Evolutionary conservation across 495 filamentous ascomycete genomes (phyloP), one percentile per base, ranked within the genome.

Genomic region (Rusavskia elegans): DNA sequence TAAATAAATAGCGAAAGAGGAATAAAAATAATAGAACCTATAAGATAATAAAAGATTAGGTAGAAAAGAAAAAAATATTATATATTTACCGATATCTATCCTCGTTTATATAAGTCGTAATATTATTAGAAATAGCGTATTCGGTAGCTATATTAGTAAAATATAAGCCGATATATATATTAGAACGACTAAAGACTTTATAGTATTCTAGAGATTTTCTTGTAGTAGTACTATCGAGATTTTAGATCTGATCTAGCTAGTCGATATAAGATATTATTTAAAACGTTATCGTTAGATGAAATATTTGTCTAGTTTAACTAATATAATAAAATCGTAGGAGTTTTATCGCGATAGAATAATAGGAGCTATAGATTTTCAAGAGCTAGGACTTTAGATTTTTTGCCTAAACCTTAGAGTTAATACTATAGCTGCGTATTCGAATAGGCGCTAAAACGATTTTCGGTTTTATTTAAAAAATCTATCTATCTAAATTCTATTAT

Each of bases 121-220:
- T 49, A 45, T 62, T 62, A 14, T 60, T 59, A 9, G 42, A 57
- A 19, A 48, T 35, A n/a, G 23, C 9, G 19, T 48, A 48, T 48
- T 13, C 7, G 13, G 23, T 17, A 27, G 23, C 11, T 4, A 29
- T 29, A 29, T 29, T 48, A 20, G 5, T 48, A 48, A 20, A 29
- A 13, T 50, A 50, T 39, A 35, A n/a, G 19, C 13, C 19, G 19
- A 50, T 23, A 50, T 36, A 50, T 45, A 50, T 19, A 19, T 42
- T 42, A 42, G 14, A 11, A 7, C 20, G 7, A 14, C 20, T 19
- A 40, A 50, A 5, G 30, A 35, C 35, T n/a, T 50, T 38, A 17
- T 6, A 19, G 35, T 32, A 50, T 19, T 35, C 20, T n/a, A 50
- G 17, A 40, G 19, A 35, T 50, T 50, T 38, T 40, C 14, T 23